Evolutionary conservation across 306 rosid species (phyloP).

Genomic region (Astragalus glycyphyllos): DNA sequence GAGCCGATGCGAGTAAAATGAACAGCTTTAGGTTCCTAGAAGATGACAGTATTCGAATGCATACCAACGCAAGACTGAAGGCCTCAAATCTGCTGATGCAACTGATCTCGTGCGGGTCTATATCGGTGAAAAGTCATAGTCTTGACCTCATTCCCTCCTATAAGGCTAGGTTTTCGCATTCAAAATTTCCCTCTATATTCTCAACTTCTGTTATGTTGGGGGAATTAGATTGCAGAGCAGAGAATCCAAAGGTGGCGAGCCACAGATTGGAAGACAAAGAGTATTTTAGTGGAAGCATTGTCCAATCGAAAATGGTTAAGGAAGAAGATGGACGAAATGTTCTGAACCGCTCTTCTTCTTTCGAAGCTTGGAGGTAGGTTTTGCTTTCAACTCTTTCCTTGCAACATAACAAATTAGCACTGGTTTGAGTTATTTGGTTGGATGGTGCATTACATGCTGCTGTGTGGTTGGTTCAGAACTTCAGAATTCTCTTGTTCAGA

Average conservation of each 20-base stretch:
- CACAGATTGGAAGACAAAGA: conserved; percentile 81
- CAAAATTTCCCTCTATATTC: conserved; percentile 77
- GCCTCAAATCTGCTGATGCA: conserved; percentile 81
- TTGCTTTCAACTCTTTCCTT: conserved; percentile 38
- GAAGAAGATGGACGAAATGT: conserved; percentile 53
- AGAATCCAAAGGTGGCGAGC: conserved; percentile 70
- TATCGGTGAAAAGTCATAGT: conserved; percentile 83
- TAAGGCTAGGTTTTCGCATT: conserved; percentile 67
- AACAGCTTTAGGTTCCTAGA: conserved; percentile 79
- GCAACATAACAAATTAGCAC: conserved; percentile 25
- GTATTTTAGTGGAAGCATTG: conserved; percentile 85
- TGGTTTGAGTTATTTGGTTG: conserved; percentile 9
- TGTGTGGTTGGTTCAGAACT: conserved; percentile 31
- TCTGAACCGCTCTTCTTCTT: conserved; percentile 85
- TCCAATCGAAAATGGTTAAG: conserved; percentile 67
- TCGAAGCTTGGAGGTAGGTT: conserved; percentile 79
- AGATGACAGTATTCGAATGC: conserved; percentile 69
- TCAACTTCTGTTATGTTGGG: conserved; percentile 71
- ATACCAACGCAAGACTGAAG: conserved; percentile 66
- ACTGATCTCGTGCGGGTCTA: conserved; percentile 89
- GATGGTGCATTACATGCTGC: conserved; percentile 20
- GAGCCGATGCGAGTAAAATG: conserved; percentile 86
- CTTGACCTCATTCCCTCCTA: conserved; percentile 81
- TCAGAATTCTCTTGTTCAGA: conserved; percentile 11
- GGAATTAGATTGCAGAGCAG: conserved; percentile 71